A percentile compares a stretch with the other conserved stretches of the same genome.
Evolutionary conservation across 2,329 filamentous ascomycete genomes (phyloP).

Genomic region (Daldinia sp.): DNA sequence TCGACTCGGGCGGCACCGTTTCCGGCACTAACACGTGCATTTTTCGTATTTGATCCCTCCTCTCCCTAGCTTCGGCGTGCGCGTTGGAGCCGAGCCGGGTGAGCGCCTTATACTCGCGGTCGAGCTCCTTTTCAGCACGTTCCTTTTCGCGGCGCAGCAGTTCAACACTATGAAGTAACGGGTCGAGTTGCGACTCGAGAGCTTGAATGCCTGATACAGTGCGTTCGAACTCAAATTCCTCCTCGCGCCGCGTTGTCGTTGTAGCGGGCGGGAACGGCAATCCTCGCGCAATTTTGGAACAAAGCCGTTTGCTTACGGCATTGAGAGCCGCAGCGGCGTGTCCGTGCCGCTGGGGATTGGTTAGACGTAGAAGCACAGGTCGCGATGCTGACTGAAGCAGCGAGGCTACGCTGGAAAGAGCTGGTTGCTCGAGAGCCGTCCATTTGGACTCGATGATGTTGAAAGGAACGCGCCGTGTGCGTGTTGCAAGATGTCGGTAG

Average conservation of each 20-base stretch:
- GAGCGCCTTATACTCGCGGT: conserved; percentile 62
- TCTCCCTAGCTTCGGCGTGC: conserved; percentile 59
- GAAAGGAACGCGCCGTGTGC: conserved; percentile 64
- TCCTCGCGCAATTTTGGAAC: conserved; percentile 64
- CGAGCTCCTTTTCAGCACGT: conserved; percentile 63
- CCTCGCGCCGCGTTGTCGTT: conserved; percentile 57
- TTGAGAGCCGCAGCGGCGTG: conserved; percentile 65
- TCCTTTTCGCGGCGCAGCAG: conserved; percentile 66
- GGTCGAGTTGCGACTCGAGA: conserved; percentile 67
- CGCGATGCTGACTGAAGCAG: conserved; percentile 67
- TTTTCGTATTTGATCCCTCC: conserved; percentile 59
- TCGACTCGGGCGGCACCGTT: conserved; percentile 21
- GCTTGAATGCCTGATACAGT: conserved; percentile 65
- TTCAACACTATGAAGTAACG: conserved; percentile 68
- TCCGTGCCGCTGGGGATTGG: conserved; percentile 56
- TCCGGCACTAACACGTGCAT: conserved; percentile 60
- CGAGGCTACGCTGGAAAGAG: conserved; percentile 62
- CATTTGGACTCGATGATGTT: conserved; percentile 74
- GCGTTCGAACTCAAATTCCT: conserved; percentile 72
- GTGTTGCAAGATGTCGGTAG: conserved; percentile 62
- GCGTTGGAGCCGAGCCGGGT: conserved; percentile 63
- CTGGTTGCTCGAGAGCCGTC: conserved; percentile 63
- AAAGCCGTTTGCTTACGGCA: conserved; percentile 62
- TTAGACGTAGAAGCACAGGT: conserved; percentile 67
- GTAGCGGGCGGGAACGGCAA: conserved; percentile 71